phyloP scores from a whole-genome alignment of 2,329 filamentous ascomycete genomes.

The Cylindrodendrum hubeiense region DNA sequence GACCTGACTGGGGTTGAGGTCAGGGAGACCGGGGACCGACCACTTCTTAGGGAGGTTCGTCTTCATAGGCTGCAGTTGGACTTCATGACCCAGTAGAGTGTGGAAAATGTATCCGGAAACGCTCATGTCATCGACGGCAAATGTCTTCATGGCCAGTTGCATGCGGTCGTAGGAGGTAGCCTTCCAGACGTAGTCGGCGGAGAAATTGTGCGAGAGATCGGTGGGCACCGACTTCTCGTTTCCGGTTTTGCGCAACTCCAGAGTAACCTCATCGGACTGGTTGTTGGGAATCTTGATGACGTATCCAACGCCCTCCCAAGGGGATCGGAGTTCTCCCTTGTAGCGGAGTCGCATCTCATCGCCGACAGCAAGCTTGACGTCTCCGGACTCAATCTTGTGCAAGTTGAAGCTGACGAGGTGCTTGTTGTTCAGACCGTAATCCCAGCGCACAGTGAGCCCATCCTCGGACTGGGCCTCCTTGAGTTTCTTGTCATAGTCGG shows the following conservation, averaged over 20 bases:
- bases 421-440: conserved; percentile 96
- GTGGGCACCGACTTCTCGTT: conserved; percentile 97
- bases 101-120: conserved; percentile 99
- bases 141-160: conserved; percentile 99
- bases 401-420: conserved; percentile 95
- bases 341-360: conserved; percentile 99
- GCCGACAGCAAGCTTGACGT: conserved; percentile 97
- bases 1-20: conserved; percentile 95
- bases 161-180: conserved; percentile 99
- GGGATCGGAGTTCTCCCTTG: conserved; percentile 89
- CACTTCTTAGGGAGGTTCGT: conserved; percentile 96
- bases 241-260: conserved; percentile 92
- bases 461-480: conserved; percentile 99
- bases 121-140: conserved; percentile 97
- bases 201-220: conserved; percentile 97
- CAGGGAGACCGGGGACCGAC: conserved; percentile 91
- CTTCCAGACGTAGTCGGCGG: conserved; percentile 99
- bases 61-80: conserved; percentile 95
- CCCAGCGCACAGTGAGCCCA: conserved; percentile 93
- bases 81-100: conserved; percentile 93
- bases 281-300: conserved; percentile 99
- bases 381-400: conserved; percentile 95
- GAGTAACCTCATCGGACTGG: conserved; percentile 95
- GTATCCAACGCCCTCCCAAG: conserved; percentile 98
- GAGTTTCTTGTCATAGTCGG: conserved; percentile 98